A percentile compares a stretch with the other conserved stretches of the same genome.
phyloP scores from a whole-genome alignment of 371 early-diverging fungal genomes.

The Basidiobolus meristosporus region DNA sequence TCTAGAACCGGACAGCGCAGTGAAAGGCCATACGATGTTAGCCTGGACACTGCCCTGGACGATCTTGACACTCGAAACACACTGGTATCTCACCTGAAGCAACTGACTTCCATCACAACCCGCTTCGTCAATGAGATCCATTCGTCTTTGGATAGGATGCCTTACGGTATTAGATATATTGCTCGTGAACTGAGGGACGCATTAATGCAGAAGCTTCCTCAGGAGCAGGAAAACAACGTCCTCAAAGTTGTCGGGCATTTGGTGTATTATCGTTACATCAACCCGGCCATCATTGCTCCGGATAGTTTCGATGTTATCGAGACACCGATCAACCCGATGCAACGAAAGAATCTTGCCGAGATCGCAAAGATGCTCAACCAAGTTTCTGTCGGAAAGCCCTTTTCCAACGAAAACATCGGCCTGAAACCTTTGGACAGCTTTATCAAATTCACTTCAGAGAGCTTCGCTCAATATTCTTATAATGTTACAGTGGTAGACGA shows the following conservation, averaged over 20 bases:
- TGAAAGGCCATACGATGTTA: conserved; percentile 50
- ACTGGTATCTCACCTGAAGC: conserved; percentile 51
- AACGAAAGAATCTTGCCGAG: conserved; percentile 92
- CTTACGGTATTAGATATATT: conserved; percentile 91
- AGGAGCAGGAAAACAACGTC: conserved; percentile 55
- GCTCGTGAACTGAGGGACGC: conserved; percentile 67
- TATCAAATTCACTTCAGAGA: conserved; percentile 45
- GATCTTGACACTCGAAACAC: conserved; percentile 71
- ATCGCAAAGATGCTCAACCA: conserved; percentile 85
- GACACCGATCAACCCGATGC: conserved; percentile 53
- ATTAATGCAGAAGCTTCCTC: conserved; percentile 70
- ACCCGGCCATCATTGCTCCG: conserved; percentile 94
- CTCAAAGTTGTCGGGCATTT: conserved; percentile 78
- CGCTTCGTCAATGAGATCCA: conserved; percentile 65
- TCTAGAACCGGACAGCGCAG: conserved; percentile 69
- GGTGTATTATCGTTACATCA: conserved; percentile 92
- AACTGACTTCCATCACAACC: conserved; percentile 56
- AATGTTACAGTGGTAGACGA: conserved; percentile 61
- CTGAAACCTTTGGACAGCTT: conserved; percentile 63
- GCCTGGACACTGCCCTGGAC: conserved; percentile 59
- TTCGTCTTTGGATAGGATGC: conserved; percentile 60
- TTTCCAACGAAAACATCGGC: conserved; percentile 46
- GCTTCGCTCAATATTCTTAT: conserved; percentile 59
- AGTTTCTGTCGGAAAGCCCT: conserved; percentile 63
- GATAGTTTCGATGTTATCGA: conserved; percentile 93